Evolutionary conservation across 495 filamentous ascomycete species (phyloP), one percentile per base, ranked within the genome.

Genomic region (Lentithecium fluviatile): DNA sequence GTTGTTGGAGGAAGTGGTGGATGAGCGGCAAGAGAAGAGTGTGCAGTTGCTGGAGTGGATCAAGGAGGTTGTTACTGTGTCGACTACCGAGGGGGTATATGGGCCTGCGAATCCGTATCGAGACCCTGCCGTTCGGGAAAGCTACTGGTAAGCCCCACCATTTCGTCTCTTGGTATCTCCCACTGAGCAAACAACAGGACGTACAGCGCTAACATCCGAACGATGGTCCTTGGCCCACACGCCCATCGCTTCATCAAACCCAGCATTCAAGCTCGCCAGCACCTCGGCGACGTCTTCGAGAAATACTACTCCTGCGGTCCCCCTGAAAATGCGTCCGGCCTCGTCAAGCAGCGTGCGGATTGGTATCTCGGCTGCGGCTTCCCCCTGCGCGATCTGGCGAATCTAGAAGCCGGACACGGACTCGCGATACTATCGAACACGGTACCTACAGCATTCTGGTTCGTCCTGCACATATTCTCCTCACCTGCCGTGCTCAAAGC

Each of bases 21-120:
- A 13, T 3, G 40, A 49, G 12, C 2, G 43, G 1, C 17, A 21
- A 23, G 47, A 23, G 7, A 58, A 4, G 2, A 23, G n/a, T 13
- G 55, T 50, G 24, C 50, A 38, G 17, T 58, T 71, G 24, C 36
- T 24, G 17, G 26, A 53, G 8, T 83, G 79, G 79, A 67, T 76
- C 36, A 68, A 62, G 1, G 67, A 75, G 50, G 10, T 32, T 3
- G 29, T 32, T 10, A 81, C 76, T 0, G 62, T 69, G 21, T 78
- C 80, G 6, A 80, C 75, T 17, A 80, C 77, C 0, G 64, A 74
- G 15, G 66, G 76, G 8, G 69, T 73, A 0, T 83, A 81, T 58
- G 80, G 81, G 0, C 73, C 73, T 0, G 26, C 70, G 49, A 82
- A 81, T 61, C 81, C 79, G 15, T 82, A 73, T 57, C 69, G 73